These are phyloP conservation scores for Agrocybe praecox DNA, from an alignment of 768 basidiomycete genomes.

Conservation along the genomic window DNA sequence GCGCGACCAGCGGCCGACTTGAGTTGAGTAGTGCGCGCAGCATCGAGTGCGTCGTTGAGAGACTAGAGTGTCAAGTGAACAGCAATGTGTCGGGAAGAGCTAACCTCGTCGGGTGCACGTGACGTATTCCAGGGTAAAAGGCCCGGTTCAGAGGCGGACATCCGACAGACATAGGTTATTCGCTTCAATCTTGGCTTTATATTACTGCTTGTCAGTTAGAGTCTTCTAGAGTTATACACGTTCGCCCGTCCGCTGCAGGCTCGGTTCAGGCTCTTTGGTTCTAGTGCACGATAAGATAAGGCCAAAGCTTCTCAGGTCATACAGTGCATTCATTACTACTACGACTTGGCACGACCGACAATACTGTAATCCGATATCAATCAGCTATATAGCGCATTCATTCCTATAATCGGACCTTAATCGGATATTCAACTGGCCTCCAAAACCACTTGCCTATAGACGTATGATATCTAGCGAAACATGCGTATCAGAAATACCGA, in stretches of 20 bases:
- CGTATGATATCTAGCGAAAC: neutral
- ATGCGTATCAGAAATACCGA: conserved; percentile 20
- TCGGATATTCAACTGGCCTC: too few relatives aligned
- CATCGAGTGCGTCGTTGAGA: conserved; percentile 38
- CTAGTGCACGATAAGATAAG: neutral
- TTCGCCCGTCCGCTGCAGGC: conserved; percentile 8
- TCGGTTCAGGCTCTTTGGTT: neutral
- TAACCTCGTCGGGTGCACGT: conserved; percentile 5
- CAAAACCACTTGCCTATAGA: neutral
- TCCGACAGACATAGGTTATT: too few relatives aligned
- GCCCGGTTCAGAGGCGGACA: too few relatives aligned
- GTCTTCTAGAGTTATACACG: conserved; percentile 1
- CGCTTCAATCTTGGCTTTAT: too few relatives aligned
- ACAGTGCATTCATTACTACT: neutral
- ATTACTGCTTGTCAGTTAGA: neutral
- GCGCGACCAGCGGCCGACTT: conserved; percentile 61
- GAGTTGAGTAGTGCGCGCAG: conserved; percentile 66
- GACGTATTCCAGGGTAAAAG: too few relatives aligned
- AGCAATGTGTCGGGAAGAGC: neutral
- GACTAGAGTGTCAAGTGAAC: too few relatives aligned
- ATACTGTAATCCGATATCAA: neutral
- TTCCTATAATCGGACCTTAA: neutral
- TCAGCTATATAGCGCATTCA: too few relatives aligned
- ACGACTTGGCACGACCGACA: too few relatives aligned
- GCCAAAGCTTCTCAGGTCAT: neutral